These are phyloP conservation scores for Pythium oligandrum DNA, from an alignment of 352 stramenopile species.

Conservation along the genomic window DNA sequence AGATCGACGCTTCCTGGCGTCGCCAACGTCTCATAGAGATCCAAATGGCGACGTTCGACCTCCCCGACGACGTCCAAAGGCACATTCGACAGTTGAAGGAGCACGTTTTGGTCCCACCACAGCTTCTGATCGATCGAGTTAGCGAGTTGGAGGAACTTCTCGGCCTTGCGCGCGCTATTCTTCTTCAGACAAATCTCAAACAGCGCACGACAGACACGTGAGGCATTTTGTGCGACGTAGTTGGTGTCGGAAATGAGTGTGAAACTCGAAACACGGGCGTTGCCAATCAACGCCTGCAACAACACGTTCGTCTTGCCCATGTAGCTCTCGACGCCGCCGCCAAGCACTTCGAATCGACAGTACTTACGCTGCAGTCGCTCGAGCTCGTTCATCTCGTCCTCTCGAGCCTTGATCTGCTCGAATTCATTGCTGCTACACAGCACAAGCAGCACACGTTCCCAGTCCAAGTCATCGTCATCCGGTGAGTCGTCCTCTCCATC, in stretches of 20 bases:
- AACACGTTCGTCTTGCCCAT: slow-evolving; percentile 97
- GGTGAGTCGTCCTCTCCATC: slow-evolving; percentile 11
- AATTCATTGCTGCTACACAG: slow-evolving; percentile 92
- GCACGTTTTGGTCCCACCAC: slow-evolving; percentile 95
- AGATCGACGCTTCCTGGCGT: slow-evolving; percentile 6
- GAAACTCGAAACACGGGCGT: slow-evolving; percentile 90
- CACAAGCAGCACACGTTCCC: slow-evolving; percentile 66
- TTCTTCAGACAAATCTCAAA: slow-evolving; percentile 98
- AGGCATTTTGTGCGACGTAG: slow-evolving; percentile 99
- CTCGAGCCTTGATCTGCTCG: slow-evolving; percentile 93
- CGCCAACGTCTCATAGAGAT: slow-evolving; percentile 51
- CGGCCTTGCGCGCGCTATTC: slow-evolving; percentile 74
- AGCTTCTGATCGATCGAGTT: slow-evolving; percentile 97
- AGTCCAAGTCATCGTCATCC: slow-evolving; percentile 47
- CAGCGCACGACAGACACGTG: slow-evolving; percentile 94
- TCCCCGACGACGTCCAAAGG: slow-evolving; percentile 85
- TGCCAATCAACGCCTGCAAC: slow-evolving; percentile 83
- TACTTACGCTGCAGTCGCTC: slow-evolving; percentile 89
- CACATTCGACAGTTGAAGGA: slow-evolving; percentile 91
- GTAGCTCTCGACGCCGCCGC: slow-evolving; percentile 88
- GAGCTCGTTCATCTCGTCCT: slow-evolving; percentile 93
- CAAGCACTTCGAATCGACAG: slow-evolving; percentile 87
- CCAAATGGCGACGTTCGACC: slow-evolving; percentile 76
- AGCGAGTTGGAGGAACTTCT: slow-evolving; percentile 94
- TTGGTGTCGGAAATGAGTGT: slow-evolving; percentile 99